Evolutionary conservation across 148 eudicot species (phyloP).

Genomic region (Arbutus unedo): DNA sequence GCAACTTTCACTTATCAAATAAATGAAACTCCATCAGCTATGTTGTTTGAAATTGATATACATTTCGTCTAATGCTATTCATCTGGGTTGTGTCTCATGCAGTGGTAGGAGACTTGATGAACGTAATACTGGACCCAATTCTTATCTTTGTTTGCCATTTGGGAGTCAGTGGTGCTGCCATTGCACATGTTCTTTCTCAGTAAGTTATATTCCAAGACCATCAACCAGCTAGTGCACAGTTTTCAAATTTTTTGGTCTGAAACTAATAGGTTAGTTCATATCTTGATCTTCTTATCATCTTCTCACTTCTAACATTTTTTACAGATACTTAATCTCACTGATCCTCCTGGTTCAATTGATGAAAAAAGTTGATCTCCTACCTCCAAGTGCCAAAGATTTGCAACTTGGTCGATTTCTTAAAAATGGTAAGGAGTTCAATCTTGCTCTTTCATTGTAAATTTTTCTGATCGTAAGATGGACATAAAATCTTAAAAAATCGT

Average conservation of each 20-base stretch:
- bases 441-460: not conserved
- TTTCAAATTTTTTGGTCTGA: not conserved
- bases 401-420: slow-evolving; percentile 78
- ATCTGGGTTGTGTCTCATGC: slow-evolving; percentile 14
- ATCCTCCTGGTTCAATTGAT: slow-evolving; percentile 65
- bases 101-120: slow-evolving; percentile 81
- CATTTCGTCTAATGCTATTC: not conserved
- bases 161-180: slow-evolving; percentile 96
- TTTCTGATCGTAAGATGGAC: not conserved
- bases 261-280: not conserved
- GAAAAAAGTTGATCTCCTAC: slow-evolving; percentile 68
- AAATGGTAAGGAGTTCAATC: slow-evolving; percentile 46
- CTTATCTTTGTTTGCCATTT: slow-evolving; percentile 61
- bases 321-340: slow-evolving; percentile 70
- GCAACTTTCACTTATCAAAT: not conserved
- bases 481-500: not conserved
- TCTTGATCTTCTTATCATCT: not conserved
- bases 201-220: slow-evolving; percentile 29
- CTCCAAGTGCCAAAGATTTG: slow-evolving; percentile 65
- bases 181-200: slow-evolving; percentile 98
- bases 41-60: not conserved
- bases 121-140: slow-evolving; percentile 81
- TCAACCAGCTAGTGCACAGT: not conserved
- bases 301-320: not conserved
- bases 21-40: not conserved